Evolutionary conservation across 2,329 filamentous ascomycete genomes (phyloP), one percentile per base, ranked within the genome.

Genomic region (Alternaria triticimaculans): DNA sequence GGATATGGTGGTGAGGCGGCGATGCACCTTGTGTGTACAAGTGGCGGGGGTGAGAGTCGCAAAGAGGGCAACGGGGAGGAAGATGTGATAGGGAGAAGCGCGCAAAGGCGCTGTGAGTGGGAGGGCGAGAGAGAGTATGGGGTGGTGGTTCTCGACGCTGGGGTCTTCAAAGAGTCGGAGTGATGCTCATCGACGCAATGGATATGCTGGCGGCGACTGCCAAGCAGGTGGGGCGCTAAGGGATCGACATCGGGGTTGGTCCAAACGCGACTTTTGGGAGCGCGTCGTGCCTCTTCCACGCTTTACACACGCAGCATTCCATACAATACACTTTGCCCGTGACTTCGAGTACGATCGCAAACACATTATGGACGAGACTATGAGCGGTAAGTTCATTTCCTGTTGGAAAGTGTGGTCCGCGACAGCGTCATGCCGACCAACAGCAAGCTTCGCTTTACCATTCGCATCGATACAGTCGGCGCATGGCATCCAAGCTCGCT

Each of bases 111-210:
- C 60, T 57, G 62, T 54, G 55, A 50, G 64, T 62, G 68, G 62
- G 62, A 68, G 72, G 72, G 73, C 74, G 62, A 25, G 26, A 51
- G 65, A 69, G 67, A 60, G 67, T 60, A 59, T 55, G 51, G 67
- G 69, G 72, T 66, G 58, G 59, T 66, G 75, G 73, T 79, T 77
- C 78, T 72, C 68, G 78, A 80, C 78, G 75, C 78, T 74, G 78
- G 51, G 78, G 78, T 78, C 78, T 78, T 80, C 78, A 74, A 79
- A 79, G 78, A 77, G 75, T 51, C 23, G 33, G 54, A 72, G 60
- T 54, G 37, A 18, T 51, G 64, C 54, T 68, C 41, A 57, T 63
- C 45, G 46, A 64, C 55, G 60, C 62, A 64, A 58, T 72, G 50
- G 46, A 73, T 70, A 66, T 73, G 57, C 68, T 58, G 62, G 44